phyloP scores from a whole-genome alignment of 164 flowering plant species.

The Nymphaea colorata region DNA sequence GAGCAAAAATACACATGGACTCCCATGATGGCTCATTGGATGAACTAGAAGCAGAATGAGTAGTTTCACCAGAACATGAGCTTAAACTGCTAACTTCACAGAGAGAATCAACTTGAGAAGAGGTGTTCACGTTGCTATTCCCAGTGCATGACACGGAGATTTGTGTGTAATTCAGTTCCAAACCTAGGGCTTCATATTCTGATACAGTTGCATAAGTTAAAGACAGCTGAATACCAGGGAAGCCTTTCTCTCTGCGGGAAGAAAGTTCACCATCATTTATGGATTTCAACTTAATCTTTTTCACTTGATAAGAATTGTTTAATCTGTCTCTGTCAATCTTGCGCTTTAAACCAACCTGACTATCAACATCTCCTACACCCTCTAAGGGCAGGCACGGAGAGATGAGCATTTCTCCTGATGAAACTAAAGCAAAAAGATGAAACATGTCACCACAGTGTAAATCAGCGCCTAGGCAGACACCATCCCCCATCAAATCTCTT shows the following conservation, averaged over 20 bases:
- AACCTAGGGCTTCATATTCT: conserved; percentile 21
- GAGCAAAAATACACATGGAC: conserved; percentile 44
- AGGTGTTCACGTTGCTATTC: background rate
- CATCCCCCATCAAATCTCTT: conserved; percentile 42
- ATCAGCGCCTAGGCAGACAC: conserved; percentile 41
- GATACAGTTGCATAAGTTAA: conserved; percentile 28
- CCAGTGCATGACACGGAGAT: background rate
- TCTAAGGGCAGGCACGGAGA: conserved; percentile 63
- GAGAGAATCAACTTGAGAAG: conserved; percentile 3
- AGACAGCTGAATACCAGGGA: conserved; percentile 69
- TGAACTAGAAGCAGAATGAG: conserved; percentile 4
- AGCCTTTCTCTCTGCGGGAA: conserved; percentile 81
- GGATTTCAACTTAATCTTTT: conserved; percentile 31
- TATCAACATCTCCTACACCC: conserved; percentile 88
- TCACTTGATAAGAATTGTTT: conserved; percentile 13
- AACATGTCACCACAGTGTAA: conserved; percentile 77
- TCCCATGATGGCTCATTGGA: conserved; percentile 47
- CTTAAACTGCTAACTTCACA: conserved; percentile 12
- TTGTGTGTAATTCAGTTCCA: background rate
- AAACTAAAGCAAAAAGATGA: conserved; percentile 58
- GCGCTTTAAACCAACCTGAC: conserved; percentile 38
- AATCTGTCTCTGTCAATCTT: conserved; percentile 31
- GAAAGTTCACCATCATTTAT: conserved; percentile 40
- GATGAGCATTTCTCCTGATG: conserved; percentile 52
- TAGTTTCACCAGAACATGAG: conserved; percentile 13